Conservation (phyloP, 1,139 yeast species). For the Yamadazyma trypodendri region DNA sequence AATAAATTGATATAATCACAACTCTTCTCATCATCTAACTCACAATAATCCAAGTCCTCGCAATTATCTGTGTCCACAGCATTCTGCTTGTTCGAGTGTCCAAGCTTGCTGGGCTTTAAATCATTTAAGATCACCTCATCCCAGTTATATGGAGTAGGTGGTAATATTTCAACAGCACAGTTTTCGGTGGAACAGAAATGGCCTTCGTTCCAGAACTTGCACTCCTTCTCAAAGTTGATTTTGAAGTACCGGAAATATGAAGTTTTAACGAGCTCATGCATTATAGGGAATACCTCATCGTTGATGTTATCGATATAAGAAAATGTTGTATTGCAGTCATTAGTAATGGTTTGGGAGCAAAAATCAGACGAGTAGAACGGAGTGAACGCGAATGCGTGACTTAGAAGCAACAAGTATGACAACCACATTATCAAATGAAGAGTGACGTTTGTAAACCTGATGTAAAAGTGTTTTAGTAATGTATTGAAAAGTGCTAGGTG, state of each 20-base stretch:
- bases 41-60: constrained; percentile 53
- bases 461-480: too few species aligned
- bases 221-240: constrained; percentile 78
- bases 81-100: constrained; percentile 18
- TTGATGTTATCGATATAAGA: constrained; percentile 43
- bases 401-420: background rate
- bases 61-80: constrained; percentile 18
- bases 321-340: constrained; percentile 49
- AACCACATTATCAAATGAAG: background rate
- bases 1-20: constrained; percentile 83
- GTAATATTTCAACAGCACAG: constrained; percentile 83
- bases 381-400: constrained; percentile 17
- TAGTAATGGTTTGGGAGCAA: constrained; percentile 47
- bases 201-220: constrained; percentile 85
- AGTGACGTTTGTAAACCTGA: too few species aligned
- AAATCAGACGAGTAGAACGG: constrained; percentile 49
- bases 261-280: constrained; percentile 57
- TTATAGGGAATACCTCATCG: constrained; percentile 41
- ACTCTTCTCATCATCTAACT: constrained; percentile 57
- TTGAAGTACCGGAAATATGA: constrained; percentile 86
- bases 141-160: constrained; percentile 53
- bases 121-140: constrained; percentile 58
- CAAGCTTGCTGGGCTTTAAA: constrained; percentile 51
- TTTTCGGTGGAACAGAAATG: constrained; percentile 89
- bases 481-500: background rate